A percentile compares a stretch with the other conserved stretches of the same genome.
Conservation (phyloP, 805 yeast genomes). For the Ogataea ganodermae region DNA sequence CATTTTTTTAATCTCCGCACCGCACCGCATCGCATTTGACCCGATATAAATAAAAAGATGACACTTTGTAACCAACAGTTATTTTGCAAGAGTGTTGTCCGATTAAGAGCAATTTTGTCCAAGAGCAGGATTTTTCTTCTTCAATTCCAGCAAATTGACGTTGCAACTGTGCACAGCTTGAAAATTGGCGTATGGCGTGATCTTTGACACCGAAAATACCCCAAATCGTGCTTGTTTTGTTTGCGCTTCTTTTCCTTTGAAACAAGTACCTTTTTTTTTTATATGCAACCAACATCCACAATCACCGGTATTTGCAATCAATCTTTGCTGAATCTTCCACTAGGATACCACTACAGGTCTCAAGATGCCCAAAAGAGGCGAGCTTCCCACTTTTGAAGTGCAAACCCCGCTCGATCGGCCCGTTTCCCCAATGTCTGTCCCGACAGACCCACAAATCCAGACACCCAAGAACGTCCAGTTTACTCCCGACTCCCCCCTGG, state of each 20-base stretch:
- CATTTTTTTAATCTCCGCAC: neutral
- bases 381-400: neutral
- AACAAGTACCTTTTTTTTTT: neutral
- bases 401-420: slow-evolving; percentile 13
- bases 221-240: neutral
- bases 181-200: neutral
- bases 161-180: too few species aligned
- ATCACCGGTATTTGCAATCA: neutral
- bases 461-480: slow-evolving; percentile 24
- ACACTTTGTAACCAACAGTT: neutral
- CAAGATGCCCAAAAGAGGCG: neutral
- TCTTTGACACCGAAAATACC: too few species aligned
- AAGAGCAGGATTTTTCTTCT: too few species aligned
- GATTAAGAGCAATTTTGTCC: too few species aligned
- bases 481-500: slow-evolving; percentile 18
- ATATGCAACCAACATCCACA: neutral
- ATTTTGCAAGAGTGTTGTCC: too few species aligned
- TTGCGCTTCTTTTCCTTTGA: neutral
- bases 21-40: neutral
- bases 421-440: slow-evolving; percentile 22
- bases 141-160: too few species aligned
- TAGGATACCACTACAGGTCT: neutral
- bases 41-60: neutral
- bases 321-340: neutral
- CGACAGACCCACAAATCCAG: slow-evolving; percentile 1